A percentile compares a stretch with the other conserved stretches of the same genome.
These are phyloP conservation scores for Colletotrichum phormii DNA, from an alignment of 2,329 filamentous ascomycete genomes.

Conservation along the genomic window DNA sequence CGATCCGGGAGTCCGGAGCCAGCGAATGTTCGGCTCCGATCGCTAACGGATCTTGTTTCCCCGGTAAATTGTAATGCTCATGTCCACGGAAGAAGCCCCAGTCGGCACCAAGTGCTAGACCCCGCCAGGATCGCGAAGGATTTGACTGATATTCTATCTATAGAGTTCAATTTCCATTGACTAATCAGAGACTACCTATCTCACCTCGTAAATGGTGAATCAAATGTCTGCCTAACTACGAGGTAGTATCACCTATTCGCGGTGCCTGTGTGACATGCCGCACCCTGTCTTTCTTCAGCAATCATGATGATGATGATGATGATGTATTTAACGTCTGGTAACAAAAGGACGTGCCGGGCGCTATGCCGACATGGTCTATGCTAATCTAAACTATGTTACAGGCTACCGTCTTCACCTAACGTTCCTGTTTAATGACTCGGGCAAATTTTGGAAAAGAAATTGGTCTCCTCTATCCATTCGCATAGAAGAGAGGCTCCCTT, in stretches of 20 bases:
- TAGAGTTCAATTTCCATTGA: not conserved
- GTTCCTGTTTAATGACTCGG: no score
- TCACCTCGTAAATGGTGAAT: not conserved
- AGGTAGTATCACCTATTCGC: not conserved
- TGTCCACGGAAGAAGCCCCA: not conserved
- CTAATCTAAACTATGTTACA: no score
- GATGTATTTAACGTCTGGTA: no score
- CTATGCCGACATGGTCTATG: no score
- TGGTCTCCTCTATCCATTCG: no score
- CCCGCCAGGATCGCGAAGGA: not conserved
- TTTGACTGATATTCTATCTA: not conserved
- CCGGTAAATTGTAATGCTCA: not conserved
- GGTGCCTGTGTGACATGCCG: not conserved
- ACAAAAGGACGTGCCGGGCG: no score
- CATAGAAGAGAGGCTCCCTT: no score
- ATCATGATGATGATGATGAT: no score
- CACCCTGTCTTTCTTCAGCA: not conserved
- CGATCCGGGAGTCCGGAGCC: no score
- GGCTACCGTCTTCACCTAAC: no score
- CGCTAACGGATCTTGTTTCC: not conserved
- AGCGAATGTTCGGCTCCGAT: not conserved
- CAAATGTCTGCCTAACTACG: not conserved
- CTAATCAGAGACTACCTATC: not conserved
- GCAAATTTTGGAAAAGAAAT: no score
- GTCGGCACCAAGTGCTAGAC: not conserved